Evolutionary conservation across 2,329 filamentous ascomycete genomes (phyloP).

Genomic region (Epichloe aotearoae): DNA sequence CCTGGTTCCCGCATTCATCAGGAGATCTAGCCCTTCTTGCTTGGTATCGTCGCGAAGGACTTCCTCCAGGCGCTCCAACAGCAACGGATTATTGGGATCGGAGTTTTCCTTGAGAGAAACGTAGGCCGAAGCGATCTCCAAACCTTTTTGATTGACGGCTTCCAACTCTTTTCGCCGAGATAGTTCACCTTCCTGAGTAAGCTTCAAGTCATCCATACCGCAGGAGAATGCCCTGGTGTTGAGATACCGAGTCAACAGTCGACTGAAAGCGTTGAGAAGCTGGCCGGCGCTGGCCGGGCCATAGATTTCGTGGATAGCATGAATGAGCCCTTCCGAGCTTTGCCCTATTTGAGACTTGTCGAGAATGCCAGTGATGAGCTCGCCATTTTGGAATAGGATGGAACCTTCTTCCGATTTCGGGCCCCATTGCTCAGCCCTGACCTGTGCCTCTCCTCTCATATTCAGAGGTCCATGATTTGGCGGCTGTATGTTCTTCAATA

Average conservation of each 20-base stretch:
- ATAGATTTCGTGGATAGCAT: conserved; percentile 87
- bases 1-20: conserved; percentile 61
- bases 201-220: conserved; percentile 86
- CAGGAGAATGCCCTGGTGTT: conserved; percentile 94
- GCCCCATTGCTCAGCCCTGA: conserved; percentile 71
- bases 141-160: conserved; percentile 55
- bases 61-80: conserved; percentile 70
- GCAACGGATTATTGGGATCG: conserved; percentile 52
- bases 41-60: conserved; percentile 85
- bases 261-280: conserved; percentile 76
- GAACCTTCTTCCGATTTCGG: conserved; percentile 60
- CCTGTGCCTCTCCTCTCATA: conserved; percentile 66
- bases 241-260: conserved; percentile 76
- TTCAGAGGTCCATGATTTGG: conserved; percentile 61
- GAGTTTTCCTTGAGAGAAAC: conserved; percentile 64
- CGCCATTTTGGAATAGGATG: conserved; percentile 75
- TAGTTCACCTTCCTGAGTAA: conserved; percentile 68
- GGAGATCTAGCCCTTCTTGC: conserved; percentile 75
- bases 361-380: conserved; percentile 79
- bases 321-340: conserved; percentile 78
- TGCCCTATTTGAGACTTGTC: conserved; percentile 95
- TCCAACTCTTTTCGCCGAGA: conserved; percentile 55
- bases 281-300: conserved; percentile 78
- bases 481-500: conserved; percentile 84
- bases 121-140: conserved; percentile 73